Conservation (phyloP, 352 stramenopile genomes). For the Phytophthora constricta region DNA sequence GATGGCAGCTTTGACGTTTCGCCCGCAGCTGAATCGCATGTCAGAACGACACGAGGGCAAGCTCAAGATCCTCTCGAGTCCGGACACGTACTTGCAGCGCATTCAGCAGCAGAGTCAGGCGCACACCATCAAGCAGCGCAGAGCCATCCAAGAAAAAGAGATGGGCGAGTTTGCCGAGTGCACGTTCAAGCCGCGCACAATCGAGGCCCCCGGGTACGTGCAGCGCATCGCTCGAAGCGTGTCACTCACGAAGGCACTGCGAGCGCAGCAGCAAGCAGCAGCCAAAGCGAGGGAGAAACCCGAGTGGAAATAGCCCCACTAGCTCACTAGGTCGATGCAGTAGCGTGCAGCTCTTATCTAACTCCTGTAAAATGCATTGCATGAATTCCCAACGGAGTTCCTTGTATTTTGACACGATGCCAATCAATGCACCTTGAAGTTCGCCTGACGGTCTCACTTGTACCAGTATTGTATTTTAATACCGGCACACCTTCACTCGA, state of each 20-base stretch:
- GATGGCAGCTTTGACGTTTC: slow-evolving; percentile 83
- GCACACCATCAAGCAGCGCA: slow-evolving; percentile 74
- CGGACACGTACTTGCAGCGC: slow-evolving; percentile 83
- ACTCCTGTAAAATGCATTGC: too few relatives aligned
- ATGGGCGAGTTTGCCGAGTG: slow-evolving; percentile 85
- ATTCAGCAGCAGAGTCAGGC: slow-evolving; percentile 82
- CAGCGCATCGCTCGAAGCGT: slow-evolving; percentile 84
- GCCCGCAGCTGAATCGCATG: slow-evolving; percentile 71
- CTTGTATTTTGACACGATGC: too few relatives aligned
- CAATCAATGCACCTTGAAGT: too few relatives aligned
- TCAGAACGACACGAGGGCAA: slow-evolving; percentile 72
- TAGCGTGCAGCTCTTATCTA: too few relatives aligned
- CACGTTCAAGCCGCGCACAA: slow-evolving; percentile 86
- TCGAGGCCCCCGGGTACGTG: slow-evolving; percentile 83
- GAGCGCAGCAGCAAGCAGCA: slow-evolving; percentile 58
- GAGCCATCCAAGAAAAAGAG: slow-evolving; percentile 81
- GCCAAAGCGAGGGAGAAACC: slow-evolving; percentile 56
- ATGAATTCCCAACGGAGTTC: too few relatives aligned
- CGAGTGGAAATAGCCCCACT: slow-evolving; percentile 64
- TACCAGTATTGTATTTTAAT: too few relatives aligned
- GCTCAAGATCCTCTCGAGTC: slow-evolving; percentile 81
- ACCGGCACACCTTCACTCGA: too few relatives aligned
- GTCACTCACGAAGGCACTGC: slow-evolving; percentile 69
- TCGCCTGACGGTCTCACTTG: too few relatives aligned
- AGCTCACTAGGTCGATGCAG: background rate